These are phyloP conservation scores for Ceratobasidium sp. DNA, from an alignment of 1,284 basidiomycete genomes.

Conservation along the genomic window DNA sequence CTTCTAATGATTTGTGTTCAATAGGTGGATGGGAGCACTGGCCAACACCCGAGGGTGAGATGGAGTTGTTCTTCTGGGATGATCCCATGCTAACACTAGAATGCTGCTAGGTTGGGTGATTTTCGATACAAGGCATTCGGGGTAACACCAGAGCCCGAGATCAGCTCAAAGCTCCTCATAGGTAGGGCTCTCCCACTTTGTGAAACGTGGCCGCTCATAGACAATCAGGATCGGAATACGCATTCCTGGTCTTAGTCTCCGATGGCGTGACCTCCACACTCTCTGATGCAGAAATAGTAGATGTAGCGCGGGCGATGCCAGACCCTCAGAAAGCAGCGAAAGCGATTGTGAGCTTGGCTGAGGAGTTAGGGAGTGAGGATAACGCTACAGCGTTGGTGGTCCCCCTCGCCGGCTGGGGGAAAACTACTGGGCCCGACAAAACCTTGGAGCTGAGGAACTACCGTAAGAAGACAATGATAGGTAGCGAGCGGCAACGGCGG, in stretches of 20 bases:
- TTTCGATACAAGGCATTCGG: conserved; percentile 88
- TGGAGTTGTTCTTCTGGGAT: conserved; percentile 36
- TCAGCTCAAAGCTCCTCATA: conserved; percentile 78
- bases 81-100: too few species aligned
- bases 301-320: conserved; percentile 75
- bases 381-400: conserved; percentile 94
- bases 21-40: conserved; percentile 93
- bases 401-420: conserved; percentile 91
- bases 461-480: conserved; percentile 58
- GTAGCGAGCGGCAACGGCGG: conserved; percentile 71
- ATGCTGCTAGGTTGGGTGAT: conserved; percentile 77
- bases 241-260: conserved; percentile 80
- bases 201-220: neutral
- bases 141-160: conserved; percentile 94
- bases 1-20: neutral
- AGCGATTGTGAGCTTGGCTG: conserved; percentile 84
- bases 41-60: conserved; percentile 88
- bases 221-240: conserved; percentile 69
- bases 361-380: conserved; percentile 89
- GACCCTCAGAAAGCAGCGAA: conserved; percentile 84
- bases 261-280: conserved; percentile 92
- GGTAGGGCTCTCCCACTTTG: conserved; percentile 55
- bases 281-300: conserved; percentile 93
- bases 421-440: conserved; percentile 75
- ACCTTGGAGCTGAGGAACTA: conserved; percentile 85